Base-by-base conservation (phyloP, 2,329 filamentous ascomycete species). In the Macrophomina tecta region DNA sequence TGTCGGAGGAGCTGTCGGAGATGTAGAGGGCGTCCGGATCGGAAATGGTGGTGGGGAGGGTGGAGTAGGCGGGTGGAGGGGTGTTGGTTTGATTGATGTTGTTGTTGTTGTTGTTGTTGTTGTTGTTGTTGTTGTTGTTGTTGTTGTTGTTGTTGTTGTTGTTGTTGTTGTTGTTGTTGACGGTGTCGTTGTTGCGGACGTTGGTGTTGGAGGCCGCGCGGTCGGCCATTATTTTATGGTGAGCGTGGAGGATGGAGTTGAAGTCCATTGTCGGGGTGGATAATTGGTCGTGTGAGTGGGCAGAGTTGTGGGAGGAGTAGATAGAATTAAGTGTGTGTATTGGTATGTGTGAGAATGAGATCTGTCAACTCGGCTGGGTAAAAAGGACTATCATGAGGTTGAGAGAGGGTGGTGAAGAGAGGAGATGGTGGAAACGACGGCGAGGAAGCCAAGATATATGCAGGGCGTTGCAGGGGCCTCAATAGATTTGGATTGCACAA, bases 141-240 rank as follows among this genome's bases (percentile, higher is more conserved):
- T 28, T 9, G 8, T 8, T 23, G 46, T 23, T 28, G 5, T 18
- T 18, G n/a, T n/a, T 40, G 30, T 28, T 9, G 8, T 8, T 23
- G 46, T 23, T 28, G 5, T 18, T 18, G 28, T 5, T 40, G 30
- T 28, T 9, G 8, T 8, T 23, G 46, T 23, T 28, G 5, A 6
- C 16, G 23, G 5, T 40, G 61, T 32, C 34, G n/a, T 38, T 11
- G 42, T 34, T 65, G 52, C 63, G 65, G 23, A 63, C 46, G 12
- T 49, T 62, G 11, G 58, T 55, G 30, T 36, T 40, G 28, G 53
- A 46, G 36, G 38, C 18, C 6, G 56, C 58, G 28, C 48, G 28
- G 16, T 67, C 56, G 4, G 58, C 56, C 49, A 67, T 62, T 23
- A 67, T 42, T 42, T 67, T 67, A 51, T 56, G 32, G 42, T 64